Evolutionary conservation across 257 asterid species (phyloP).

Genomic region (Gentiana straminea): DNA sequence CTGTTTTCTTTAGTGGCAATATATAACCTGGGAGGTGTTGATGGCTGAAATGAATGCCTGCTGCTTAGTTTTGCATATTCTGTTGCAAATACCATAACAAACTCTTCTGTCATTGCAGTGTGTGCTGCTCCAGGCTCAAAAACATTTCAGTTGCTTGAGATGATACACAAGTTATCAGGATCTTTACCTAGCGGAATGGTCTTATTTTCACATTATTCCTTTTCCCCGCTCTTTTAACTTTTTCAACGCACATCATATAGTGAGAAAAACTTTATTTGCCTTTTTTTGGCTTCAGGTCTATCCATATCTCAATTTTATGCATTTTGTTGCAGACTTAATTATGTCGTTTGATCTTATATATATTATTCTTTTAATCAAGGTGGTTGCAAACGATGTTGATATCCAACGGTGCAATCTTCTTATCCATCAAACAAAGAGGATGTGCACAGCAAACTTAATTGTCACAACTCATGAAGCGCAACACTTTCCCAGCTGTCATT

Average conservation of each 20-base stretch:
- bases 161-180: slow-evolving; percentile 79
- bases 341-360: neutral
- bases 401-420: slow-evolving; percentile 98
- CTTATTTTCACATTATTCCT: slow-evolving; percentile 8
- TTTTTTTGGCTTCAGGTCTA: slow-evolving; percentile 4
- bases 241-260: slow-evolving; percentile 1
- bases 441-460: slow-evolving; percentile 94
- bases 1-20: neutral
- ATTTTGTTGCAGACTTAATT: slow-evolving; percentile 8
- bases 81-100: neutral
- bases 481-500: slow-evolving; percentile 89
- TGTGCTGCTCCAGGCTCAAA: slow-evolving; percentile 99
- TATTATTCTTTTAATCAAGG: slow-evolving; percentile 29
- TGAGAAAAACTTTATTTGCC: slow-evolving; percentile 10
- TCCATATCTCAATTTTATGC: neutral
- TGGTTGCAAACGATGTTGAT: slow-evolving; percentile 92
- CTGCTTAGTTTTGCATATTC: neutral
- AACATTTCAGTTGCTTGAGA: slow-evolving; percentile 95
- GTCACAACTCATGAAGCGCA: slow-evolving; percentile 99
- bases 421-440: slow-evolving; percentile 97
- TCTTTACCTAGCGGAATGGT: slow-evolving; percentile 92
- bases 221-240: slow-evolving; percentile 4
- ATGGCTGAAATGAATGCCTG: neutral
- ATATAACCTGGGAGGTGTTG: neutral
- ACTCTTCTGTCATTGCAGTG: slow-evolving; percentile 46